phyloP scores from a whole-genome alignment of 2,329 filamentous ascomycete species.

The Gnomoniopsis sp. region DNA sequence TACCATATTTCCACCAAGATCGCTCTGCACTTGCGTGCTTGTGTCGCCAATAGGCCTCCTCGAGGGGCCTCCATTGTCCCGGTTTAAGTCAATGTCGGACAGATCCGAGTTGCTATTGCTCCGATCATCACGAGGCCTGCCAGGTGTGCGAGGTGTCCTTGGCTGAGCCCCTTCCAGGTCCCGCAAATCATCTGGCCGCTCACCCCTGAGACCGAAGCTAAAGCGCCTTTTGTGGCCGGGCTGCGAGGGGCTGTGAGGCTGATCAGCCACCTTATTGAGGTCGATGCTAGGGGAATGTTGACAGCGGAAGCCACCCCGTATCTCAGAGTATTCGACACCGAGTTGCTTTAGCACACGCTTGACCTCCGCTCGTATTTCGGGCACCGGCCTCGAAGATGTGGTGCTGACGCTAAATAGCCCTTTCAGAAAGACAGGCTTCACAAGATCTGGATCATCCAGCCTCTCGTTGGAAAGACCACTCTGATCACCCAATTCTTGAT shows the following conservation, averaged over 20 bases:
- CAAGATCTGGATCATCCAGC: conserved; percentile 68
- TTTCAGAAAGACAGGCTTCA: conserved; percentile 94
- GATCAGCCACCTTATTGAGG: conserved; percentile 67
- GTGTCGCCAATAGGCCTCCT: conserved; percentile 75
- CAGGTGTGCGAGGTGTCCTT: conserved; percentile 42
- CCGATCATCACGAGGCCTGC: conserved; percentile 51
- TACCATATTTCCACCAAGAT: conserved; percentile 79
- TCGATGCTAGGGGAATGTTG: conserved; percentile 87
- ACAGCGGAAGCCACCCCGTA: conserved; percentile 90
- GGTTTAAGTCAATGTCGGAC: conserved; percentile 64
- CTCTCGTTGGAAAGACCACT: conserved; percentile 60
- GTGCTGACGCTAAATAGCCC: conserved; percentile 96
- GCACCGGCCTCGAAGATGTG: conserved; percentile 85
- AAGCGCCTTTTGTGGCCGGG: conserved; percentile 72
- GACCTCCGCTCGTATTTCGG: conserved; percentile 82
- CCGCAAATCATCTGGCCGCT: conserved; percentile 69
- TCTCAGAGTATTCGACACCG: conserved; percentile 87
- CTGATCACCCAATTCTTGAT: conserved; percentile 67
- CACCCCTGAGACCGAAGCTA: conserved; percentile 70
- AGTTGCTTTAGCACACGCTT: conserved; percentile 85
- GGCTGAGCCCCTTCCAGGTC: conserved; percentile 48
- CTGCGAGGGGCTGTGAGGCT: conserved; percentile 55
- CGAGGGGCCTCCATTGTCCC: conserved; percentile 40
- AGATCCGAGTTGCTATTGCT: conserved; percentile 86
- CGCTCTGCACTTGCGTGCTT: conserved; percentile 85